A percentile compares a stretch with the other conserved stretches of the same genome.
phyloP scores from a whole-genome alignment of 768 basidiomycete genomes.

The Macrolepiota fuliginosa region DNA sequence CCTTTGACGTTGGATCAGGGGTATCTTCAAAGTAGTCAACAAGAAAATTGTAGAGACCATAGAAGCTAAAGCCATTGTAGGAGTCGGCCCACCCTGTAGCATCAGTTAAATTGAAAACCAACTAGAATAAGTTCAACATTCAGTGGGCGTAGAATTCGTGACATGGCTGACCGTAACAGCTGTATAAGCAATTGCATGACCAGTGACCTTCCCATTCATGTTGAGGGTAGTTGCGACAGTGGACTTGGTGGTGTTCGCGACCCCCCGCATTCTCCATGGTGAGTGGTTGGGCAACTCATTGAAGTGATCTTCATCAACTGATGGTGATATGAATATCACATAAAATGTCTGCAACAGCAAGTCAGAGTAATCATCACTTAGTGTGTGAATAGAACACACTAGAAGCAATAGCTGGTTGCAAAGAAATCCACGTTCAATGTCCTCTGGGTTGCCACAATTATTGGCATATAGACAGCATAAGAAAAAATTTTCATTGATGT shows the following conservation, averaged over 20 bases:
- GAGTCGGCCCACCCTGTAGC: constrained; percentile 17
- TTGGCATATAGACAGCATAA: constrained; percentile 18
- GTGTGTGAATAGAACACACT: constrained; percentile 16
- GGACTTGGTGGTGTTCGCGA: not conserved
- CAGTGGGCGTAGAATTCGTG: not conserved
- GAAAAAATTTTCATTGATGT: constrained; percentile 13
- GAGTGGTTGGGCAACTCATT: not conserved
- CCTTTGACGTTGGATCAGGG: not conserved
- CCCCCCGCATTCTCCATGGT: not conserved
- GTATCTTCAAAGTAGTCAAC: constrained; percentile 24
- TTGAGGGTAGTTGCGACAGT: constrained; percentile 16
- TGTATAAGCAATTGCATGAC: constrained; percentile 25
- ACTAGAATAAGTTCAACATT: constrained; percentile 12
- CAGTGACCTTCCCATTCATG: constrained; percentile 19
- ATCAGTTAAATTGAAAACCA: constrained; percentile 20
- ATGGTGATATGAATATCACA: not conserved
- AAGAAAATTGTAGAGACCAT: constrained; percentile 21
- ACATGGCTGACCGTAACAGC: constrained; percentile 21
- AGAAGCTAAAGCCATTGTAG: constrained; percentile 21
- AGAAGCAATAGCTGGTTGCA: constrained; percentile 20
- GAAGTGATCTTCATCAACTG: not conserved
- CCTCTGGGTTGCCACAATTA: constrained; percentile 1
- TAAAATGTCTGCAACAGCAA: not conserved
- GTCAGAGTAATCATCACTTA: too few species aligned
- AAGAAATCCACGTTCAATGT: constrained; percentile 21